Percentiles rank a stretch among this genome's conserved stretches.
These are phyloP conservation scores for Globisporangium paddicum DNA, from an alignment of 352 stramenopile species.

Conservation along the genomic window DNA sequence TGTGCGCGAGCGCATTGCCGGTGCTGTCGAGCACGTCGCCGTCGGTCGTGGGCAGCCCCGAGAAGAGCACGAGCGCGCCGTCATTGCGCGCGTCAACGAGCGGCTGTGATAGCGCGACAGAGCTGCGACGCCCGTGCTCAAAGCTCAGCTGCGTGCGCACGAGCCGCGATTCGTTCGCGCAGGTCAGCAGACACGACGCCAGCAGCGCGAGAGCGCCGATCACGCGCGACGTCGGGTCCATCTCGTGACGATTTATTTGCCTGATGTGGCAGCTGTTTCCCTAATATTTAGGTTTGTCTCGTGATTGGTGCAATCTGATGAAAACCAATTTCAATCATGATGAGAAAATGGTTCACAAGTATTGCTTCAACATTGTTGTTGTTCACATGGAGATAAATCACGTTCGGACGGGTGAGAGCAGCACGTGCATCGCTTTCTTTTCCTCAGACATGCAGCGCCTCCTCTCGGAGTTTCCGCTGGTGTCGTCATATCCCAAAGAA, in stretches of 20 bases:
- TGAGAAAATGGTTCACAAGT: background rate
- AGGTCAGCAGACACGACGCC: conserved; percentile 42
- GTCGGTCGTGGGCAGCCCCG: conserved; percentile 43
- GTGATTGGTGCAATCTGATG: background rate
- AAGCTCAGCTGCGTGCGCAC: conserved; percentile 41
- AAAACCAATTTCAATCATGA: background rate
- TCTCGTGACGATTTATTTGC: conserved; percentile 1
- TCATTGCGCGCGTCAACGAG: conserved; percentile 20
- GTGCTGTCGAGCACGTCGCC: conserved; percentile 12
- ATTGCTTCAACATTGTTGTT: background rate
- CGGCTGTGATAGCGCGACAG: conserved; percentile 23
- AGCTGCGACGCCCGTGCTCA: conserved; percentile 37
- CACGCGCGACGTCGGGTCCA: conserved; percentile 29
- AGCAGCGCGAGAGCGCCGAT: conserved; percentile 49
- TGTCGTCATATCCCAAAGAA: conserved; percentile 31
- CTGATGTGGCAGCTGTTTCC: background rate
- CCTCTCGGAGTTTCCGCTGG: conserved; percentile 25
- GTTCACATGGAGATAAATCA: background rate
- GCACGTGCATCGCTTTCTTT: conserved; percentile 8
- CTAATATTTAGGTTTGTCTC: background rate
- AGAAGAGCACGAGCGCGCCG: conserved; percentile 35
- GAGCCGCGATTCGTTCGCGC: conserved; percentile 48
- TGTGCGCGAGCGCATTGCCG: conserved; percentile 21
- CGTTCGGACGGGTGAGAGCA: background rate
- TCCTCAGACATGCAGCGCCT: conserved; percentile 26